Evolutionary conservation across 768 basidiomycete species (phyloP).

Genomic region (Suillus fuscotomentosus): DNA sequence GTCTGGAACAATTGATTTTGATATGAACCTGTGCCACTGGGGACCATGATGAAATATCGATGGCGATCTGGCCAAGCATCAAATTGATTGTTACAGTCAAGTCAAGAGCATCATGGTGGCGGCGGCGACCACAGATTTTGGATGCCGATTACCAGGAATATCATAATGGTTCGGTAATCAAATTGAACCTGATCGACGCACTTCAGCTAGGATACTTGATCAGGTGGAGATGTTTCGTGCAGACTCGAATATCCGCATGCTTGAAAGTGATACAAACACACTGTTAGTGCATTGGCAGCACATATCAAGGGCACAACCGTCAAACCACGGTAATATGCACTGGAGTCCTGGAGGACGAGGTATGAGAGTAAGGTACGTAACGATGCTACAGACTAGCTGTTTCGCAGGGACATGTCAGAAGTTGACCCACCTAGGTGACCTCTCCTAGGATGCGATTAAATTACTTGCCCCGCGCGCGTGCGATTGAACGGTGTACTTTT

Average conservation of each 20-base stretch:
- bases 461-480: background rate
- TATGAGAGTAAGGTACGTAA: background rate
- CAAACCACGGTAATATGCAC: background rate
- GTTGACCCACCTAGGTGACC: background rate
- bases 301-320: background rate
- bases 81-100: background rate
- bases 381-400: background rate
- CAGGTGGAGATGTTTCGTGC: background rate
- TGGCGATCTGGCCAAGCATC: background rate
- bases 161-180: background rate
- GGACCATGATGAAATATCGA: background rate
- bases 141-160: background rate
- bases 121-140: background rate
- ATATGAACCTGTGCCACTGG: background rate
- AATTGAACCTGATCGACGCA: background rate
- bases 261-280: background rate
- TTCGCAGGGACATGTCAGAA: background rate
- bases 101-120: background rate
- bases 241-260: background rate
- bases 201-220: background rate
- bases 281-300: background rate
- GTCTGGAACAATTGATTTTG: background rate
- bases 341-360: too few species aligned
- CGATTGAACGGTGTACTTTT: background rate
- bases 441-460: background rate